A percentile compares a stretch with the other conserved stretches of the same genome.
These are phyloP conservation scores for Coemansia sp. DNA, from an alignment of 192 early-diverging fungal species.

Conservation along the genomic window DNA sequence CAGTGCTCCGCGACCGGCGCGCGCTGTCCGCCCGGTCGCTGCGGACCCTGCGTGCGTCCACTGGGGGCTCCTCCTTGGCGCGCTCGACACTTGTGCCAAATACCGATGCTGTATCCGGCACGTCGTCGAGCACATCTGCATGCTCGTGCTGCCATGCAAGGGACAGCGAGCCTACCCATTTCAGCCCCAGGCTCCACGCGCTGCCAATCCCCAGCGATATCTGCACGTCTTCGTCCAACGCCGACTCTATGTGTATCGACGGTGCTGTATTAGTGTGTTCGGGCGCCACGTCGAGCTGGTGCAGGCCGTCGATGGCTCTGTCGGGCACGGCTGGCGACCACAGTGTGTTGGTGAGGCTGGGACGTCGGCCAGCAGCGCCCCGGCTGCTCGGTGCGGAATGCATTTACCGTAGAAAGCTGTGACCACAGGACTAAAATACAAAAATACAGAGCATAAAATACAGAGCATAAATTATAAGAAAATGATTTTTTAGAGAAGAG, in stretches of 20 bases:
- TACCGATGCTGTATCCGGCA: too few relatives aligned
- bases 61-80: too few relatives aligned
- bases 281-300: constrained; percentile 1
- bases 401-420: neutral
- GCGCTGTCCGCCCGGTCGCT: too few relatives aligned
- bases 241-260: neutral
- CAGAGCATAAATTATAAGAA: neutral
- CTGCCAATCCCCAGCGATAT: constrained; percentile 36
- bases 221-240: constrained; percentile 22
- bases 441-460: too few relatives aligned
- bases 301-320: neutral
- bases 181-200: constrained; percentile 33
- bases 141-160: constrained; percentile 39
- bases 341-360: too few relatives aligned
- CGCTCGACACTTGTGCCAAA: too few relatives aligned
- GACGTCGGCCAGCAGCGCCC: neutral
- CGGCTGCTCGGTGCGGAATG: neutral
- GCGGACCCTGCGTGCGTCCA: too few relatives aligned
- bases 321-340: neutral
- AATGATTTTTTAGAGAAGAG: too few relatives aligned
- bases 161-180: constrained; percentile 34
- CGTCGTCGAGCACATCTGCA: too few relatives aligned
- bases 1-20: neutral
- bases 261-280: neutral
- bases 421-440: neutral